Evolutionary conservation across 1,284 basidiomycete genomes (phyloP), one percentile per base, ranked within the genome.

Genomic region (Heterobasidion annosum): DNA sequence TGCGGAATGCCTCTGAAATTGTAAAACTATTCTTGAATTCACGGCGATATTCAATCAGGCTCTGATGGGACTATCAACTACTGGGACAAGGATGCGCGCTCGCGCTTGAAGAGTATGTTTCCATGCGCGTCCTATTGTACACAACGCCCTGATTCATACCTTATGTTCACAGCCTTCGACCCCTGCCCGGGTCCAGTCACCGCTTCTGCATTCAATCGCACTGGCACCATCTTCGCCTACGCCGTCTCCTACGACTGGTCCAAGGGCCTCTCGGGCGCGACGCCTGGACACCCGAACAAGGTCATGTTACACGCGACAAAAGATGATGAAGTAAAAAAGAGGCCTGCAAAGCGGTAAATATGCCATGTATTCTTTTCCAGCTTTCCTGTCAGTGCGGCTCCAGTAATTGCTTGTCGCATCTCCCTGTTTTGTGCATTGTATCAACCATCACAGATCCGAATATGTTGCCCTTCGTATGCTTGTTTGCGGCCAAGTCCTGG

Each of bases 21-120:
- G 3, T 25, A 0, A 25, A 25, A 5, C 4, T 4, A 25, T 25
- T 0, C 5, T 25, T 25, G 45, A 7, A 9, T 19, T 13, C 50
- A 51, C 25, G 47, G 51, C 45, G 33, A 46, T 18, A 25, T 25
- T 3, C 4, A 25, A 25, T 25, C 57, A 85, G 85, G 86, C 12
- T 79, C 85, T 44, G 89, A 92, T 61, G 89, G 90, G 2, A 86
- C 84, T 1, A 83, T 91, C 65, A 84, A 85, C 74, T 89, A 88
- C 69, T 93, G 93, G 93, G 91, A 95, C 70, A 93, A 92, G 69
- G 90, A 93, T 67, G 81, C 86, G 9, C 86, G 93, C 54, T 94
- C 88, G 13, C 83, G 93, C 50, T 77, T 98, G 66, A 95, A 93
- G 72, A 84, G 92, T 93, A 65, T 58, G 81, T 71, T 42, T 32